A percentile compares a stretch with the other conserved stretches of the same genome.
Conservation (phyloP, 2,329 filamentous ascomycete genomes). For the Penicillium expansum region DNA sequence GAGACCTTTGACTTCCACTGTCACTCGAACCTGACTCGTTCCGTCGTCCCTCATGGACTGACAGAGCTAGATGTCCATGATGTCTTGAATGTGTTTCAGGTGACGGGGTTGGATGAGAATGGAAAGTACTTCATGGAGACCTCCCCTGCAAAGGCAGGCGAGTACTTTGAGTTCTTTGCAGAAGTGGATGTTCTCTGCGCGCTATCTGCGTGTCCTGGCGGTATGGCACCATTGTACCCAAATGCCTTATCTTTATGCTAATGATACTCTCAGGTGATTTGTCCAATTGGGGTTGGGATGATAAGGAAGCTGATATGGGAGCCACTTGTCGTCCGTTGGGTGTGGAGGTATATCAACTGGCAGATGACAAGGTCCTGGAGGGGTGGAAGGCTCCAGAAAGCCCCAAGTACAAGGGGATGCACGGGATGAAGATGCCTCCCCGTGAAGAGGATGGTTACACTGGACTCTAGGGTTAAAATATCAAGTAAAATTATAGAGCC, state of each 20-base stretch:
- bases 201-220: conserved; percentile 70
- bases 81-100: conserved; percentile 82
- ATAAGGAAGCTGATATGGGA: conserved; percentile 55
- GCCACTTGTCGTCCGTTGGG: conserved; percentile 71
- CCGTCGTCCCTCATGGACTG: conserved; percentile 66
- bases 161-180: conserved; percentile 72
- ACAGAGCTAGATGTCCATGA: conserved; percentile 76
- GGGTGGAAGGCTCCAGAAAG: conserved; percentile 63
- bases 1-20: conserved; percentile 76
- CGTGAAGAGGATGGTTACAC: conserved; percentile 31
- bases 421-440: conserved; percentile 59
- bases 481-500: neutral
- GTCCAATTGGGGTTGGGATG: conserved; percentile 77
- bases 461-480: conserved; percentile 21
- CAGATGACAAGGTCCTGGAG: conserved; percentile 52
- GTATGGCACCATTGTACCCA: conserved; percentile 20
- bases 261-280: conserved; percentile 57
- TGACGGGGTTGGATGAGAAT: conserved; percentile 69
- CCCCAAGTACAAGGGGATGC: conserved; percentile 62
- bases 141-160: conserved; percentile 46
- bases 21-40: conserved; percentile 75
- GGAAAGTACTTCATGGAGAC: conserved; percentile 72
- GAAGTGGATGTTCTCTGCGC: conserved; percentile 72
- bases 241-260: conserved; percentile 10
- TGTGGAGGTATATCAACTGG: conserved; percentile 68